Conservation (phyloP, 2,329 filamentous ascomycete species). For the Aureobasidium sp. region DNA sequence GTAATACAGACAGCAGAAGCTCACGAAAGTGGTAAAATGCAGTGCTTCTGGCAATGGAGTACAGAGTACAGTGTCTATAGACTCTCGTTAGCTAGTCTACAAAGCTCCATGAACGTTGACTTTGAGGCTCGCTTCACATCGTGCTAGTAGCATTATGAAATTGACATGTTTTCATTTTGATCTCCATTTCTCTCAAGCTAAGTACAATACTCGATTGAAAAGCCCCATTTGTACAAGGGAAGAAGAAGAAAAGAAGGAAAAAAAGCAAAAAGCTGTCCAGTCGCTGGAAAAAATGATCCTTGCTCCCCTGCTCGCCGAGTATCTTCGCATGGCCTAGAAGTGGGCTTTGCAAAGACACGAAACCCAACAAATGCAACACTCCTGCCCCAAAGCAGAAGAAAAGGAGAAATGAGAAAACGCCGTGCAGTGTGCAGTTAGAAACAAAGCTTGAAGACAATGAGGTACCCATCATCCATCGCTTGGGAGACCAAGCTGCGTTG, state of each 20-base stretch:
- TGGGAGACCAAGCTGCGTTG: not conserved
- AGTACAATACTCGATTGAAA: not conserved
- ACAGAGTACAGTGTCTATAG: not conserved
- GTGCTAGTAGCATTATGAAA: not conserved
- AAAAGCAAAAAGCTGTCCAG: not conserved
- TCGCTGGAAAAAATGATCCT: not conserved
- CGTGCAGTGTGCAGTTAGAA: not conserved
- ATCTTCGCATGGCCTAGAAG: not conserved
- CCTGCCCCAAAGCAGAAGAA: not conserved
- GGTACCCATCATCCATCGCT: not conserved
- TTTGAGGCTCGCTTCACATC: not conserved
- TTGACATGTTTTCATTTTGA: not conserved
- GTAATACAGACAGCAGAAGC: not conserved
- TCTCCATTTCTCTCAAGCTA: not conserved
- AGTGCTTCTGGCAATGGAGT: not conserved
- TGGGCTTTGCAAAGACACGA: not conserved
- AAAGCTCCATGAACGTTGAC: not conserved
- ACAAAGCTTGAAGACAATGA: not conserved
- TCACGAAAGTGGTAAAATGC: no score
- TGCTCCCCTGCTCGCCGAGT: not conserved
- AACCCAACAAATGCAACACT: not conserved
- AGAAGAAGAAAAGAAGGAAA: not conserved
- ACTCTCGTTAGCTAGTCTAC: not conserved
- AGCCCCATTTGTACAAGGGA: slow-evolving; percentile 4
- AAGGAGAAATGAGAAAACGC: not conserved